Conservation (phyloP, 208 protist genomes). For the Leishmania lainsoni region DNA sequence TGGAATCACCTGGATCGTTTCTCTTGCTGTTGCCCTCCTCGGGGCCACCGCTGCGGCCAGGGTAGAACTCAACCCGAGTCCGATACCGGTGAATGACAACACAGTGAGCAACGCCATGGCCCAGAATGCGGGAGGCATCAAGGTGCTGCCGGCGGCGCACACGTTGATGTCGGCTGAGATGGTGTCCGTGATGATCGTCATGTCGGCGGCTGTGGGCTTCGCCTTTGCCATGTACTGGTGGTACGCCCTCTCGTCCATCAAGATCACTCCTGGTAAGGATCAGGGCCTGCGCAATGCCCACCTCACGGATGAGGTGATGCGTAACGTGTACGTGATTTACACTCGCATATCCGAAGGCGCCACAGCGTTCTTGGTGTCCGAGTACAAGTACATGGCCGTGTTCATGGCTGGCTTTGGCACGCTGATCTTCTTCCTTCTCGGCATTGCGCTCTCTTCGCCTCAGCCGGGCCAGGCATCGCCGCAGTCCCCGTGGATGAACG, state of each 20-base stretch:
- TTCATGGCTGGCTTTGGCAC: constrained; percentile 79
- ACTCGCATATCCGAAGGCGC: constrained; percentile 78
- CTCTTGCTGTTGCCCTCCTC: constrained; percentile 7
- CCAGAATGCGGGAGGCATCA: neutral
- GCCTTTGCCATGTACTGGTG: constrained; percentile 87
- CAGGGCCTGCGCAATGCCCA: constrained; percentile 64
- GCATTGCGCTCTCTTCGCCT: constrained; percentile 58
- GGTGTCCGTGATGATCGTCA: constrained; percentile 54
- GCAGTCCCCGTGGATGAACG: constrained; percentile 58
- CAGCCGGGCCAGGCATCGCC: constrained; percentile 32
- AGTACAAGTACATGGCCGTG: constrained; percentile 89
- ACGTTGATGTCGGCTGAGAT: constrained; percentile 39
- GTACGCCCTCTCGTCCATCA: constrained; percentile 64
- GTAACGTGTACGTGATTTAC: constrained; percentile 84
- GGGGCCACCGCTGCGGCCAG: constrained; percentile 5
- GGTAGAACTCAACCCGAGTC: neutral
- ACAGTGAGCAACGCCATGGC: neutral
- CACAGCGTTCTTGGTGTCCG: constrained; percentile 74
- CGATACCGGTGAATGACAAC: neutral
- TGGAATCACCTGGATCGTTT: neutral
- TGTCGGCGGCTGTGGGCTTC: constrained; percentile 62
- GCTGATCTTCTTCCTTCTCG: constrained; percentile 82
- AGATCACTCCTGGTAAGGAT: constrained; percentile 62
- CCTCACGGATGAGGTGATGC: constrained; percentile 86
- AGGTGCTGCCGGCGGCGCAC: neutral